phyloP scores from a whole-genome alignment of 805 yeast species.

The Wickerhamiella azymoides region DNA sequence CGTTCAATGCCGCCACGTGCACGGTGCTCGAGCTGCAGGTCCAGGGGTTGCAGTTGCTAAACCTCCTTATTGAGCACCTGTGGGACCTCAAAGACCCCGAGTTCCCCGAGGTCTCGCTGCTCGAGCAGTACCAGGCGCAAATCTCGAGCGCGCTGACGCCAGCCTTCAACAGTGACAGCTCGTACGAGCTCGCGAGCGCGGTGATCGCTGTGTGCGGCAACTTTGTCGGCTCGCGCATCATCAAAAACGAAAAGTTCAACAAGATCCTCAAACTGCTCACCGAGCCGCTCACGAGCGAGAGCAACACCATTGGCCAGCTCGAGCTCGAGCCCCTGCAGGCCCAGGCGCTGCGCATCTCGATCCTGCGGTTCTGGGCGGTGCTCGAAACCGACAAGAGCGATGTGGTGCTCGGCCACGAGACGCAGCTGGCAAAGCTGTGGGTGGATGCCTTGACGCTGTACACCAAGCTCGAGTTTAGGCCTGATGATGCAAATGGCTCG shows the following conservation, averaged over 20 bases:
- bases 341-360: conserved; percentile 25
- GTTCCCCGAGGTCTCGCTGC: conserved; percentile 51
- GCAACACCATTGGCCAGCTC: conserved; percentile 26
- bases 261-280: conserved; percentile 53
- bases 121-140: conserved; percentile 92
- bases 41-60: conserved; percentile 53
- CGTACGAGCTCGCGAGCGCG: conserved; percentile 55
- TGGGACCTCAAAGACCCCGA: conserved; percentile 57
- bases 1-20: conserved; percentile 72
- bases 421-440: conserved; percentile 65
- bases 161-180: conserved; percentile 61
- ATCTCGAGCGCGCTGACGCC: conserved; percentile 82
- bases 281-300: conserved; percentile 45
- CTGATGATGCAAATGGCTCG: conserved; percentile 22
- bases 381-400: conserved; percentile 23
- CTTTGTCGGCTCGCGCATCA: conserved; percentile 50
- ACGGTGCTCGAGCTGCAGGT: conserved; percentile 45
- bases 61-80: conserved; percentile 44
- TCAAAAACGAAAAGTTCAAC: conserved; percentile 33
- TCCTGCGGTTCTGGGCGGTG: conserved; percentile 32
- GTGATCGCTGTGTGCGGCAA: conserved; percentile 71
- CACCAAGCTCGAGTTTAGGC: conserved; percentile 48
- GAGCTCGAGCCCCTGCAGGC: conserved; percentile 26
- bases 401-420: conserved; percentile 37
- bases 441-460: conserved; percentile 58